Percentiles rank a stretch among this genome's conserved stretches.
Evolutionary conservation across 306 rosid species (phyloP).

Genomic region (Elaeagnus macrophylla): DNA sequence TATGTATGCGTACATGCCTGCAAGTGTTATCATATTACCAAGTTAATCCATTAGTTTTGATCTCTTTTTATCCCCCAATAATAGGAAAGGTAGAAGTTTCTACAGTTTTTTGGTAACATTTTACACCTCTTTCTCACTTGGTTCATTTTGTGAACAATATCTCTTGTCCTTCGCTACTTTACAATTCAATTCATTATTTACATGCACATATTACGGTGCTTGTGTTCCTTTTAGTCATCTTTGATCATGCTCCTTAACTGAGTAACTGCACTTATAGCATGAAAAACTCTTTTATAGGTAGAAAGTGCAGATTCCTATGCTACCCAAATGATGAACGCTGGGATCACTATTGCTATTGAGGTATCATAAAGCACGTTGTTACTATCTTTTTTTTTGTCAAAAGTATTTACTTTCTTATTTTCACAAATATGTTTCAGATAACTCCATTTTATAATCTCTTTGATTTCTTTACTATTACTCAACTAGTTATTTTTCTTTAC

Average conservation of each 20-base stretch:
- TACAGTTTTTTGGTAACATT: too few species aligned
- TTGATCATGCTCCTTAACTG: not conserved
- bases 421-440: not conserved
- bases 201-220: not conserved
- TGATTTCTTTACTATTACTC: not conserved
- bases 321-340: conserved; percentile 39
- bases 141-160: too few species aligned
- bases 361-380: conserved; percentile 25
- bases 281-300: conserved; percentile 38
- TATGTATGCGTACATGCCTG: too few species aligned
- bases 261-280: conserved; percentile 1
- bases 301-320: conserved; percentile 76
- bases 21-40: too few species aligned
- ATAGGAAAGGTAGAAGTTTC: too few species aligned
- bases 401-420: not conserved
- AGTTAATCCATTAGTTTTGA: too few species aligned
- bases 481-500: conserved; percentile 12
- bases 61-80: too few species aligned
- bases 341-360: conserved; percentile 60
- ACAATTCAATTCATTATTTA: too few species aligned
- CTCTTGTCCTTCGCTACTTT: too few species aligned
- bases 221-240: not conserved
- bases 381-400: not conserved
- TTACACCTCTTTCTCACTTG: too few species aligned
- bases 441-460: not conserved